A percentile compares a stretch with the other conserved stretches of the same genome.
Evolutionary conservation across 192 early-diverging fungal species (phyloP).

Genomic region (Martensiomyces pterosporus): DNA sequence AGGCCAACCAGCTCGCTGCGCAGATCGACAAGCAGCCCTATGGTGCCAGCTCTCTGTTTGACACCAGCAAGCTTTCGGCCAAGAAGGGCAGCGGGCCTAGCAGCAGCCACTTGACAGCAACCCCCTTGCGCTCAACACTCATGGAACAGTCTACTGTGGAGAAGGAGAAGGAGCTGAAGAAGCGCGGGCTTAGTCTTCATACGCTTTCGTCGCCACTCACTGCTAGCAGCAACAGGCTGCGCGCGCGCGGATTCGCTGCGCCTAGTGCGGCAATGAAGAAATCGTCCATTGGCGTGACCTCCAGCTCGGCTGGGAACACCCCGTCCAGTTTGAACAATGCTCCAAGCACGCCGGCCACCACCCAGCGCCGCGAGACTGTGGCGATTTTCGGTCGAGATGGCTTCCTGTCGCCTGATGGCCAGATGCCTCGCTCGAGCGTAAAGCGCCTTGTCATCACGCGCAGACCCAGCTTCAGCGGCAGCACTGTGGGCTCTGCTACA

Average conservation of each 20-base stretch:
- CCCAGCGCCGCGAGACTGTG: not conserved
- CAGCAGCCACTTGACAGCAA: slow-evolving; percentile 41
- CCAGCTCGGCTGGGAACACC: slow-evolving; percentile 33
- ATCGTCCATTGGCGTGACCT: slow-evolving; percentile 3
- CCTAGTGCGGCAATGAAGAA: slow-evolving; percentile 28
- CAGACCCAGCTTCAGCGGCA: slow-evolving; percentile 26
- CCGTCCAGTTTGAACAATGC: slow-evolving; percentile 24
- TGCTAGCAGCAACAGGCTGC: slow-evolving; percentile 55
- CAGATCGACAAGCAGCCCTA: slow-evolving; percentile 84
- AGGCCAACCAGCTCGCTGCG: slow-evolving; percentile 53
- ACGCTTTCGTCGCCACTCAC: slow-evolving; percentile 72
- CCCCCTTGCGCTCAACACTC: slow-evolving; percentile 27
- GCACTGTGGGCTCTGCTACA: no score
- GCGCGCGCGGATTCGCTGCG: slow-evolving; percentile 68
- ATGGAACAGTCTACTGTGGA: slow-evolving; percentile 25
- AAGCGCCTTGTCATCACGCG: slow-evolving; percentile 67
- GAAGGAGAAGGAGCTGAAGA: slow-evolving; percentile 54
- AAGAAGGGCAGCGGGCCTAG: slow-evolving; percentile 5
- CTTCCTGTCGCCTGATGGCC: slow-evolving; percentile 60
- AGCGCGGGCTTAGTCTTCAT: slow-evolving; percentile 65
- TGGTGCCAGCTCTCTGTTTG: slow-evolving; percentile 79
- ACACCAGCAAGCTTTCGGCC: slow-evolving; percentile 34
- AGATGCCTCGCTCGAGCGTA: slow-evolving; percentile 66
- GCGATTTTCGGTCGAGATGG: slow-evolving; percentile 49
- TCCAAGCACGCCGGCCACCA: slow-evolving; percentile 2